phyloP scores from a whole-genome alignment of 2,329 filamentous ascomycete species.

The Cercospora sp. region DNA sequence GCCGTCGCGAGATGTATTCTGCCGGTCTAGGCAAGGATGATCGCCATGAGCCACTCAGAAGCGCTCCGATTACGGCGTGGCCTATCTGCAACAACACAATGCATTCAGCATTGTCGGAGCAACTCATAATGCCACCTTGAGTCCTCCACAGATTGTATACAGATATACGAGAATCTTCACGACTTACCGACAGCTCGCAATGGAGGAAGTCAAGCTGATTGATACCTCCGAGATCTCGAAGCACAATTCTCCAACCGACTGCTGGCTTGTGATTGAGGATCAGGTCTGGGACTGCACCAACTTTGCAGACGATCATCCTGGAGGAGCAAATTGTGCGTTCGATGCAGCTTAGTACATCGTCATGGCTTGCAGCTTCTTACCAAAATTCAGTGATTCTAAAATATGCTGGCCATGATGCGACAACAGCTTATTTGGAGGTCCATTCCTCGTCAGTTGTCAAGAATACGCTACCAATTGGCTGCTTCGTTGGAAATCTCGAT shows the following conservation, averaged over 20 bases:
- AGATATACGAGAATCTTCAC: background rate
- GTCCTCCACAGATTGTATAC: background rate
- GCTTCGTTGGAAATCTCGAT: conserved; percentile 41
- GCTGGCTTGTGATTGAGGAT: conserved; percentile 67
- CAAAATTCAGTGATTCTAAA: conserved; percentile 47
- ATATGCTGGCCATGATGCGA: conserved; percentile 57
- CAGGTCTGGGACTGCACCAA: conserved; percentile 66
- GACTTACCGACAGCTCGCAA: background rate
- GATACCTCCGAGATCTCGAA: conserved; percentile 25
- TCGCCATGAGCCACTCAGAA: conserved; percentile 8
- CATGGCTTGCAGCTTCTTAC: background rate
- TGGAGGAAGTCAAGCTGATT: conserved; percentile 25
- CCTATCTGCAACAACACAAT: background rate
- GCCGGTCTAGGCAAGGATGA: conserved; percentile 3
- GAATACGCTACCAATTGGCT: conserved; percentile 44
- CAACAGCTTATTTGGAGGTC: conserved; percentile 54
- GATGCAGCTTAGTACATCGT: background rate
- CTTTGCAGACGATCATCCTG: conserved; percentile 62
- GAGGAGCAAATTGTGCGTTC: conserved; percentile 53
- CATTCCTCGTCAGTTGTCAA: conserved; percentile 48
- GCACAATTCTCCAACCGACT: conserved; percentile 31
- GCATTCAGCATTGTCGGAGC: background rate
- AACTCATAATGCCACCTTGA: background rate
- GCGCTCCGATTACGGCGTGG: conserved; percentile 10
- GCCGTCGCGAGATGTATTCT: background rate